phyloP scores from a whole-genome alignment of 768 basidiomycete genomes.

The Amanita phalloides region DNA sequence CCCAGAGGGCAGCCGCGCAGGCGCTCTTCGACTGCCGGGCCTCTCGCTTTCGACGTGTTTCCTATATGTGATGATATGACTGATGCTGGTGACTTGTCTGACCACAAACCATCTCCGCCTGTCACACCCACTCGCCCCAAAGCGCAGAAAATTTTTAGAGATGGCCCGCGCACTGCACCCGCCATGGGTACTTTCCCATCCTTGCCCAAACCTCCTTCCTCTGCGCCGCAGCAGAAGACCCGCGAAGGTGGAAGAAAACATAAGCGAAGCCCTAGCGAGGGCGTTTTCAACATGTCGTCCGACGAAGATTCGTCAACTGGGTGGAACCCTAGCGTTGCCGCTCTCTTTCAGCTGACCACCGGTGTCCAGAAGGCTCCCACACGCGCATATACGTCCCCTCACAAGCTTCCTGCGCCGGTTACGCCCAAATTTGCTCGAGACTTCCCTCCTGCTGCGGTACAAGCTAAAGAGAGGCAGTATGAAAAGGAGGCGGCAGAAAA shows the following conservation, averaged over 20 bases:
- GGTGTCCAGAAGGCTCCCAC: not conserved
- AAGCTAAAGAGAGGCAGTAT: slow-evolving; percentile 15
- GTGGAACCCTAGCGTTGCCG: slow-evolving; percentile 14
- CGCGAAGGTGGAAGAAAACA: slow-evolving; percentile 28
- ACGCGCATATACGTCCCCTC: not conserved
- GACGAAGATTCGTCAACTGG: slow-evolving; percentile 48
- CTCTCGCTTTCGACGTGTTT: slow-evolving; percentile 27
- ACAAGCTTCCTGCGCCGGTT: not conserved
- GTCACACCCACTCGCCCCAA: slow-evolving; percentile 39
- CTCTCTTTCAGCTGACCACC: slow-evolving; percentile 19
- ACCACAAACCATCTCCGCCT: slow-evolving; percentile 28
- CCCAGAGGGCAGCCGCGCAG: slow-evolving; percentile 16
- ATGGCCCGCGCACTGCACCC: slow-evolving; percentile 43
- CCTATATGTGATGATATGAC: slow-evolving; percentile 69
- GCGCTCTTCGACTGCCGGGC: slow-evolving; percentile 19
- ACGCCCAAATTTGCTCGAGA: slow-evolving; percentile 1
- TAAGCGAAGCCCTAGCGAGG: slow-evolving; percentile 57
- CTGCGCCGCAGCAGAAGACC: slow-evolving; percentile 19
- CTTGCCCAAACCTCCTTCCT: slow-evolving; percentile 22
- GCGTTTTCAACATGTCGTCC: slow-evolving; percentile 64
- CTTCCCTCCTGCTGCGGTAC: not conserved
- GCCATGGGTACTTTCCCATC: slow-evolving; percentile 19
- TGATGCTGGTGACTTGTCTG: slow-evolving; percentile 27
- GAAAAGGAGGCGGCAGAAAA: slow-evolving; percentile 24
- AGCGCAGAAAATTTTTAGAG: slow-evolving; percentile 17